Base-by-base conservation (phyloP, 192 early-diverging fungal genomes). In the Backusella tuberculispora region DNA sequence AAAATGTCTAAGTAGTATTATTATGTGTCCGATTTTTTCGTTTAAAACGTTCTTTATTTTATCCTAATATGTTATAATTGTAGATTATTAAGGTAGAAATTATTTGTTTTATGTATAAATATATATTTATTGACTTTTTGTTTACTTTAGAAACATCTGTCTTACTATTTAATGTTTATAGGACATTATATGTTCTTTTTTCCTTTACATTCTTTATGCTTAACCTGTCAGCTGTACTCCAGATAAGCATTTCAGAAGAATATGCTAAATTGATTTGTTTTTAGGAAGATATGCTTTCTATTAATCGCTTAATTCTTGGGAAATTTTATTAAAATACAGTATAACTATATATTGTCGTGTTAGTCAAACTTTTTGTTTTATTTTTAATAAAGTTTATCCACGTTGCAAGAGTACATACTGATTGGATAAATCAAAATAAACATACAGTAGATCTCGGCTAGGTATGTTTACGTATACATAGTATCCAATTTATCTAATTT, bases 141-240 rank as follows among this genome's bases (percentile, higher is more conserved):
- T 53, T 53, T 53, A 21, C 53, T 60, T 60, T 60, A 1, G 21
- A 60, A 60, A 60, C 53, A 60, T 26, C 53, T 60, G 12, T 60
- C n/a, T 53, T 53, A 19, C 8, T 7, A 53, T 21, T 19, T 53
- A 60, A 60, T 60, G 53, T 26, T 60, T 60, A 0, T 56, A 26
- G 53, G 24, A 60, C 53, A 7, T 50, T 26, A 26, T 60, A 43
- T 60, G 24, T 12, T 60, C 3, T 60, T 60, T 60, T 26, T 2
- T 13, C 4, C 53, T 26, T 26, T 60, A 60, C 53, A 60, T 60
- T 60, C 53, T 60, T 60, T 60, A 60, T 13, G 21, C 12, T 60
- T 60, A 60, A 60, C 24, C 19, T 2, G 29, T 34, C 29, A 34
- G 29, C 29, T 60, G 53, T 24, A 12, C 8, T 21, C 10, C n/a